Percentiles rank a stretch among this genome's conserved stretches.
phyloP scores from a whole-genome alignment of 73 alveolate species.

The Uronychia setigera region DNA sequence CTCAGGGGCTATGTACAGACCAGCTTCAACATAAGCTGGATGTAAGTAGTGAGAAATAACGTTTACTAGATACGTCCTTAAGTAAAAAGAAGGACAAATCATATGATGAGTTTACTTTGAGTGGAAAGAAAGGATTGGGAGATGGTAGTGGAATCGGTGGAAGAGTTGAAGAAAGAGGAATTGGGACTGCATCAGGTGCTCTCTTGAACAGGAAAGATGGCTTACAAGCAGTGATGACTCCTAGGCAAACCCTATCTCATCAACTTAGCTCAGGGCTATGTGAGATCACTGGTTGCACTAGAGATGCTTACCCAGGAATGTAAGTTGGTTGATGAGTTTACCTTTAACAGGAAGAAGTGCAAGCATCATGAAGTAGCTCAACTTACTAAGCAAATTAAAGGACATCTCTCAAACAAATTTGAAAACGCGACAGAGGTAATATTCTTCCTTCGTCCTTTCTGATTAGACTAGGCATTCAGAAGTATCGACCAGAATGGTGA shows the following conservation, averaged over 20 bases:
- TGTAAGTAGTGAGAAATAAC: too few relatives aligned
- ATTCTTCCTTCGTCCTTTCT: background rate
- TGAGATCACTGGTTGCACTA: background rate
- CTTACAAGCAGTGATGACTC: background rate
- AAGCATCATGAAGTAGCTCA: background rate
- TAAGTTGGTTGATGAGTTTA: background rate
- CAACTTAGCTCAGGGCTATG: background rate
- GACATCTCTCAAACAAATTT: background rate
- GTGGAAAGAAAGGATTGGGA: background rate
- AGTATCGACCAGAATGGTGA: background rate
- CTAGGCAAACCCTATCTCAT: background rate
- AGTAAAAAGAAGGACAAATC: too few relatives aligned
- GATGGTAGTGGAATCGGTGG: too few relatives aligned
- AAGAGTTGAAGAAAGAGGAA: too few relatives aligned
- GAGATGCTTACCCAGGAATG: background rate
- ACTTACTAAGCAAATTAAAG: background rate
- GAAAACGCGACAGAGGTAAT: background rate
- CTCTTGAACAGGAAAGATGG: background rate
- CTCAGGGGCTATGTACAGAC: too few relatives aligned
- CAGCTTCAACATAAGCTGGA: too few relatives aligned
- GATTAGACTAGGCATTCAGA: background rate
- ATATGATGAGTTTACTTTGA: background rate
- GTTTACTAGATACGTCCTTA: too few relatives aligned
- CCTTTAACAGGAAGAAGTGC: background rate
- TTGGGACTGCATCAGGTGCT: too few relatives aligned